Conservation (phyloP, 1,284 basidiomycete species). For the Irpex sp. region DNA sequence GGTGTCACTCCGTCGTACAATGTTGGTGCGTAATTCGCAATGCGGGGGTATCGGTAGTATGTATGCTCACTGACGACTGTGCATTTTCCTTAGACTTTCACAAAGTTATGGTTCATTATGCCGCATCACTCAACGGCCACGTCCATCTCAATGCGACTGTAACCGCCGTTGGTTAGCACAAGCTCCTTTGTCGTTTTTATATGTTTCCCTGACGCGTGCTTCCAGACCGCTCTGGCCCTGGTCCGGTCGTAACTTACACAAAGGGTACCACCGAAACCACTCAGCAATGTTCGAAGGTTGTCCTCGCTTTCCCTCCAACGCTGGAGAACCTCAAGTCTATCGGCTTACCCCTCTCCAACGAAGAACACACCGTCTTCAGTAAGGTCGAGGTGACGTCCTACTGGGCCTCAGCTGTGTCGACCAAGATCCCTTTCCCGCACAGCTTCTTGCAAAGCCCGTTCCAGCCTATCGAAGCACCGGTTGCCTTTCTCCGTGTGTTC, state of each 20-base stretch:
- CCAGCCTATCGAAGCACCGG: not conserved
- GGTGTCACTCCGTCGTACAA: not conserved
- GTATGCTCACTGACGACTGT: not conserved
- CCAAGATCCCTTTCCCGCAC: not conserved
- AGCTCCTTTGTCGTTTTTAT: not conserved
- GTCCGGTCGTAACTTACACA: not conserved
- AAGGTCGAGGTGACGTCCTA: not conserved
- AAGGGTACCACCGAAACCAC: not conserved
- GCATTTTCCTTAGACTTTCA: not conserved
- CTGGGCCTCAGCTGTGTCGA: not conserved
- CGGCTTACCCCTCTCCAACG: not conserved
- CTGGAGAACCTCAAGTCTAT: not conserved
- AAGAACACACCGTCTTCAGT: not conserved
- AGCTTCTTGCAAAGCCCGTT: not conserved
- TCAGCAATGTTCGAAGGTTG: not conserved
- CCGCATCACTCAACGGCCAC: not conserved
- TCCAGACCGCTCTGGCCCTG: not conserved
- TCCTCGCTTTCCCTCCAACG: not conserved
- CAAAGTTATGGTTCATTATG: not conserved
- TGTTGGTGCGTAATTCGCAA: not conserved
- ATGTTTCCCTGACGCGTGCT: not conserved
- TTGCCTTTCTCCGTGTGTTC: not conserved
- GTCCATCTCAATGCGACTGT: not conserved
- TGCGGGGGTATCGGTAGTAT: not conserved
- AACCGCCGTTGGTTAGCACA: not conserved